Evolutionary conservation across 2,329 filamentous ascomycete species (phyloP), one percentile per base, ranked within the genome.

Genomic region (Aureobasidium musti): DNA sequence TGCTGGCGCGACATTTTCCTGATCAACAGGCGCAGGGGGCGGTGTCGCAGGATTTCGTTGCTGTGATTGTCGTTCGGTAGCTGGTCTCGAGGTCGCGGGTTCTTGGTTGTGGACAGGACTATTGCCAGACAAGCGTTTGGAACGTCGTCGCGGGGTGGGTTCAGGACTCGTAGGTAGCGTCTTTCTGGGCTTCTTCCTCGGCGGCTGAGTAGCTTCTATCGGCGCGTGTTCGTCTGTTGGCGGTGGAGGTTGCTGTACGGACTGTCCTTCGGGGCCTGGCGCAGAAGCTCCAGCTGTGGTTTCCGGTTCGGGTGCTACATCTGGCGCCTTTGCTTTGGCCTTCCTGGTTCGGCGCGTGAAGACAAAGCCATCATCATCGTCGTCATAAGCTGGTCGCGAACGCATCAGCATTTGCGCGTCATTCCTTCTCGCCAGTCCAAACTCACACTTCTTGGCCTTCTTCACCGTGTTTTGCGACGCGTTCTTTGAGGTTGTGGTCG

Each of bases 281-380:
- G 61, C 63, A 14, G 68, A 35, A 37, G 57, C 57, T 47, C 26
- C 61, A 56, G 63, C 17, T 68, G 71, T 43, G 33, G 33, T 21
- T 10, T 54, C 49, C 2, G 49, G 19, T 17, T 64, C 61, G 19
- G 23, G 47, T 23, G 49, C 49, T 33, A 69, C 68, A 23, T 68
- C 70, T 47, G 76, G 72, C 63, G 75, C 69, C 67, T 79, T 79
- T 21, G 70, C 63, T 57, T 74, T 72, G 28, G 69, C 67, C 57
- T 74, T 76, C 63, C 71, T 74, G 59, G 74, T 69, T 41, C 77
- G 74, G 68, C 81, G 80, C 67, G 79, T 77, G 67, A 83, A 83
- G 49, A 78, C 74, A 70, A 83, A 83, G 35, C 77, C 82, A 65
- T 82, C 81, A 65, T 80, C 80, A 39, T 80, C 74, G 71, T 82